Base-by-base conservation (phyloP, 129 eudicot species). In the Erigeron canadensis region DNA sequence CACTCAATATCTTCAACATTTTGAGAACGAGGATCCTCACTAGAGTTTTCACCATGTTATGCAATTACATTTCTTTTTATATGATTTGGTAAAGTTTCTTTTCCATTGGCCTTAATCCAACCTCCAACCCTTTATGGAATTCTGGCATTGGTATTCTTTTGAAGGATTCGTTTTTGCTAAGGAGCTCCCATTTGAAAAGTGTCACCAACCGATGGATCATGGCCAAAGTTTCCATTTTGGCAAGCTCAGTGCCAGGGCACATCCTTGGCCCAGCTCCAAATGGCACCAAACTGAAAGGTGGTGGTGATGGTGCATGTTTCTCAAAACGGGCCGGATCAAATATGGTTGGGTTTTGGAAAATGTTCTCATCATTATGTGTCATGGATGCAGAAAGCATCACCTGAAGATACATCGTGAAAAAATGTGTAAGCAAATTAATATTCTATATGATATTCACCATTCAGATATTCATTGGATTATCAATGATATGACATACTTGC, bases 201-300 rank as follows among this genome's bases (percentile, higher is more conserved):
- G 88, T 86, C 13, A 86, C 82, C 50, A 84, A 63, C 38, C 76
- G 82, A 80, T 82, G 89, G 22, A 84, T 72, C 12, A 85, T 70
- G 19, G 67, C 82, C 22, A 84, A 71, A 6, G 81, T 87, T 71
- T 87, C 89, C 76, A 87, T 87, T 75, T 66, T 81, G 37, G 94
- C 94, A 74, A 87, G 10, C 81, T 82, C 67, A 87, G 3, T 28
- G 34, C 34, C 34, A 28, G 34, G 34, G 34, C 34, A 28, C 34
- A 3, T 28, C 34, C 34, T 77, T 22, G 50, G 50, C 10, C 50
- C 50, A 45, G 50, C 50, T 12, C 50, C 50, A 45, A 45, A 45
- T 45, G 50, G 2, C 50, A 45, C 1, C 50, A 45, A 45, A 45
- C 50, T 45, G 50, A 45, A 45, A 51, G 58, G 86, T n/a, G 80